Percentiles rank a stretch among this genome's conserved stretches.
These are phyloP conservation scores for Petunia hybrid DNA, from an alignment of 305 asterid species.

Conservation along the genomic window DNA sequence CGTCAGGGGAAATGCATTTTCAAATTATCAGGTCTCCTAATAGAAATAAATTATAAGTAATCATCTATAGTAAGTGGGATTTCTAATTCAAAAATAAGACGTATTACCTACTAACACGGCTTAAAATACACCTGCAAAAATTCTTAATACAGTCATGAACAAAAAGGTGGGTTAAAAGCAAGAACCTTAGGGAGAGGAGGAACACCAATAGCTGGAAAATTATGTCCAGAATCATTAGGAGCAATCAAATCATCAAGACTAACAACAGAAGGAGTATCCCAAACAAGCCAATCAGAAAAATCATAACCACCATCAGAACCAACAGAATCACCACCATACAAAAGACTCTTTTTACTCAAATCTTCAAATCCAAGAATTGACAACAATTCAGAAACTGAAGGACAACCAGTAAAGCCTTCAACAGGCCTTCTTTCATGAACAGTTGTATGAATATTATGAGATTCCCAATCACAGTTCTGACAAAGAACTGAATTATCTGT, in stretches of 20 bases:
- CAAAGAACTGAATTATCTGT: slow-evolving; percentile 72
- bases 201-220: slow-evolving; percentile 85
- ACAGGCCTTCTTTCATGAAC: slow-evolving; percentile 83
- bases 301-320: slow-evolving; percentile 40
- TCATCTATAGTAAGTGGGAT: too few species aligned
- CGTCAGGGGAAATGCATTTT: too few species aligned
- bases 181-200: slow-evolving; percentile 97
- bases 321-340: slow-evolving; percentile 12
- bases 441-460: slow-evolving; percentile 47
- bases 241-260: slow-evolving; percentile 79
- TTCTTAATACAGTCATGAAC: too few species aligned
- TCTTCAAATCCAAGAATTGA: slow-evolving; percentile 77
- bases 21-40: too few species aligned
- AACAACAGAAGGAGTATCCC: slow-evolving; percentile 85
- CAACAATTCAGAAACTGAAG: slow-evolving; percentile 64
- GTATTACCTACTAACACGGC: too few species aligned
- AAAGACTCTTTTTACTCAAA: slow-evolving; percentile 60
- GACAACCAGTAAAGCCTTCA: slow-evolving; percentile 84
- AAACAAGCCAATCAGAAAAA: slow-evolving; percentile 65
- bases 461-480: slow-evolving; percentile 97
- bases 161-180: not conserved
- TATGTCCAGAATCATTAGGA: slow-evolving; percentile 52
- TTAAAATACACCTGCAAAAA: too few species aligned
- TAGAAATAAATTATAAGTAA: too few species aligned
- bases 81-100: too few species aligned